Evolutionary conservation across 768 basidiomycete species (phyloP), one percentile per base, ranked within the genome.

Genomic region (Lactarius vividus): DNA sequence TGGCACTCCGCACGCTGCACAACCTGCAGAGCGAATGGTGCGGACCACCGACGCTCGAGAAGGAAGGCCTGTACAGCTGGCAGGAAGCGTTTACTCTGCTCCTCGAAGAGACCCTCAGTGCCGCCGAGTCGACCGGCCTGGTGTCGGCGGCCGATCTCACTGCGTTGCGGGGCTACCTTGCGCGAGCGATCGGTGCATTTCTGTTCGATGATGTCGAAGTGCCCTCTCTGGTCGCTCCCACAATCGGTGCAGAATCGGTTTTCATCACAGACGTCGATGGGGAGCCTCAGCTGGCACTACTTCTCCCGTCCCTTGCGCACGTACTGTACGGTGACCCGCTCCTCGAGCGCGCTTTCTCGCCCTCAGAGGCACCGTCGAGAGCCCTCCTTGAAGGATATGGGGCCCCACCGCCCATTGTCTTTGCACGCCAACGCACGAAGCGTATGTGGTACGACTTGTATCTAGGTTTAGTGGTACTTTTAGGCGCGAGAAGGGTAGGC

Each of bases 281-380:
- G 10, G 75, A 67, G 76, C 74, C 39, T 78, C 80, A n/a, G 42
- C 79, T 87, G 64, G 78, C 85, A 54, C 62, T 72, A 42, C 77
- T 70, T 67, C 74, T 72, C 70, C 74, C 74, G 61, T 59, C 57
- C 23, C 52, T 80, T 18, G 71, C 80, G 1, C 84, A 83, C 69
- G 85, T 88, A 15, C 68, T 91, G 28, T 92, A 88, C 85, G 90
- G 88, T 33, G 91, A 92, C 73, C 91, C 91, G 11, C 75, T 92
- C 44, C 79, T 91, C 42, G 91, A 92, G 73, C 78, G 81, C 5
- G 80, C 86, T 70, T 88, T 91, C 78, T 71, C 84, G 56, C 65
- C 57, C n/a, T 63, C 61, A 20, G 56, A 68, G 33, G 61, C 52
- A 10, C 65, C 64, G 52, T 69, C 60, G 20, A 67, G 68, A 33